phyloP scores from a whole-genome alignment of 1,284 basidiomycete genomes.

The Violaceomyces palustris region DNA sequence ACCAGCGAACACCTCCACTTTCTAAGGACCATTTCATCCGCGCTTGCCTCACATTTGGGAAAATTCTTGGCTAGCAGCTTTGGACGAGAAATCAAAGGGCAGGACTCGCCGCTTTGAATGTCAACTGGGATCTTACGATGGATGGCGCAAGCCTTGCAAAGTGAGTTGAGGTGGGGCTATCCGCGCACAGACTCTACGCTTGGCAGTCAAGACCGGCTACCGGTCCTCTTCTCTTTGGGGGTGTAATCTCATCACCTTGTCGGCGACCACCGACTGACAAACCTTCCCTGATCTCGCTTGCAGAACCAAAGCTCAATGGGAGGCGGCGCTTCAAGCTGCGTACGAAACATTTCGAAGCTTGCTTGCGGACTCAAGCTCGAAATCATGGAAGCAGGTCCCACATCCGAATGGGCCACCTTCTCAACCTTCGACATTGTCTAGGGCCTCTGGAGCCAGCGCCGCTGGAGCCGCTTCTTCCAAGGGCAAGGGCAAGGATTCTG shows the following conservation, averaged over 20 bases:
- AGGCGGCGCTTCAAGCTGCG: constrained; percentile 30
- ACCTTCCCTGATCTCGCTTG: background rate
- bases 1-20: too few relatives aligned
- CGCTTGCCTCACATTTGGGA: too few relatives aligned
- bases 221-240: background rate
- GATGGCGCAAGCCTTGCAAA: constrained; percentile 2
- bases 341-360: constrained; percentile 25
- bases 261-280: background rate
- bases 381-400: constrained; percentile 31
- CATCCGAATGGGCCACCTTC: constrained; percentile 7
- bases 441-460: constrained; percentile 1
- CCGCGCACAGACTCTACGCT: background rate
- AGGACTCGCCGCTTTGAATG: too few relatives aligned
- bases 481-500: constrained; percentile 10
- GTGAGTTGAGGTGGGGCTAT: background rate
- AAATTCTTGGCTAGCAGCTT: too few relatives aligned
- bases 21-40: too few relatives aligned
- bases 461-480: constrained; percentile 1
- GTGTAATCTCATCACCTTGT: too few relatives aligned
- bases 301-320: constrained; percentile 33
- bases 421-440: background rate
- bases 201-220: background rate
- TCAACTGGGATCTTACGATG: too few relatives aligned
- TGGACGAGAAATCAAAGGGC: too few relatives aligned
- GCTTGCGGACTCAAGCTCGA: constrained; percentile 25